Evolutionary conservation across 768 basidiomycete genomes (phyloP), one percentile per base, ranked within the genome.

Genomic region (Lentinula edodes): DNA sequence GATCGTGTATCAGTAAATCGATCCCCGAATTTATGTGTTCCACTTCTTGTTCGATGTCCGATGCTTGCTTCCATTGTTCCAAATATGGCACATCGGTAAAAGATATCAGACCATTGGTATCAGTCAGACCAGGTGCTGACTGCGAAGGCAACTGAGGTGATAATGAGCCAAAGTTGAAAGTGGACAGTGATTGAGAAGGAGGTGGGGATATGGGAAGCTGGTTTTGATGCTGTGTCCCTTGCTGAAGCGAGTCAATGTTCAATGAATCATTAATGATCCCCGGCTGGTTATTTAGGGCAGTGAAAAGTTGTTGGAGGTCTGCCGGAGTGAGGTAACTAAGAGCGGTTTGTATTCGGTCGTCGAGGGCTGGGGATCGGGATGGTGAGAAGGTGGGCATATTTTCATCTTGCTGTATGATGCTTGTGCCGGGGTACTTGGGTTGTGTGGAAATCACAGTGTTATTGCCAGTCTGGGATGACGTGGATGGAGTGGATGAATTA

Each of bases 11-110:
- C 62, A 95, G 76, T 6, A 83, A 82, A 62, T 90, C 82, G 46
- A 95, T 85, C 62, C 83, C 86, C 12, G 74, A 76, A 63, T 89
- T 84, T 58, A 93, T 73, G 41, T 83, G 82, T 64, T 87, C 85
- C 32, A 94, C 89, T 60, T 91, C 89, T 51, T 81, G 79, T 62
- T 87, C 85, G 50, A 94, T 86, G 63, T 88, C 88, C 32, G 78
- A 69, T 0, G 90, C 77, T 38, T 76, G 79, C 52, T 77, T 81
- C 78, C 89, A 91, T 65, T 80, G 78, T 53, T 86, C 78, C 55
- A 88, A 70, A 36, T 77, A 72, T 62, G 72, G 62, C 36, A 74
- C 70, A 39, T 68, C 72, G 66, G 76, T 72, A 51, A 74, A 66
- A 38, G 67, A 60, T 38, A 67, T 61, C 13, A 75, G 66, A 7